A percentile compares a stretch with the other conserved stretches of the same genome.
phyloP scores from a whole-genome alignment of 192 early-diverging fungal genomes.

The Coemansia sp. region DNA sequence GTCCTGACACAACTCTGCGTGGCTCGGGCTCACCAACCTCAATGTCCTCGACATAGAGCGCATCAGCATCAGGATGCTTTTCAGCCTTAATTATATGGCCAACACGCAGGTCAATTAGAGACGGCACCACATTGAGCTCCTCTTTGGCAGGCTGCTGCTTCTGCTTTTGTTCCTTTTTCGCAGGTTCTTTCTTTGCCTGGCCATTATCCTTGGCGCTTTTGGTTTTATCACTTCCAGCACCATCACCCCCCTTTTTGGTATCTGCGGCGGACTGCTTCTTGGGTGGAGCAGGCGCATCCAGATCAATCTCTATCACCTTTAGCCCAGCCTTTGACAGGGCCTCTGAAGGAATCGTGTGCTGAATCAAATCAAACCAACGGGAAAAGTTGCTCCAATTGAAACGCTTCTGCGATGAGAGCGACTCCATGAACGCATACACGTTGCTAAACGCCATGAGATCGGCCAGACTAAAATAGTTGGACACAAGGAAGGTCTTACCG shows the following conservation, averaged over 20 bases:
- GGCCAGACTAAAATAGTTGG: conserved; percentile 63
- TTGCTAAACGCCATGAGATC: conserved; percentile 71
- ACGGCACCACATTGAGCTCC: conserved; percentile 59
- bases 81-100: conserved; percentile 80
- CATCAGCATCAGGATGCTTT: conserved; percentile 95
- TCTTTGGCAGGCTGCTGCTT: conserved; percentile 49
- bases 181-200: conserved; percentile 40
- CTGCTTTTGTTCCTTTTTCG: conserved; percentile 62
- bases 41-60: conserved; percentile 94
- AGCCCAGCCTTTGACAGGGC: conserved; percentile 54
- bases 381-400: conserved; percentile 62
- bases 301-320: conserved; percentile 55
- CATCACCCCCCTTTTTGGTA: conserved; percentile 30
- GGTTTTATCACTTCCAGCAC: conserved; percentile 18
- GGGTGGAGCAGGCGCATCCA: conserved; percentile 51
- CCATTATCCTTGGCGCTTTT: conserved; percentile 60
- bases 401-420: conserved; percentile 59
- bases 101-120: conserved; percentile 91
- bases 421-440: conserved; percentile 58
- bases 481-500: conserved; percentile 66
- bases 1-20: conserved; percentile 86
- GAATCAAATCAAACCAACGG: conserved; percentile 80
- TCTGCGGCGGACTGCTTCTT: conserved; percentile 50
- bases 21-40: conserved; percentile 84
- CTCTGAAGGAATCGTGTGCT: conserved; percentile 59